These are phyloP conservation scores for Excoecaria agallocha DNA, from an alignment of 345 rosid genomes.

Conservation along the genomic window DNA sequence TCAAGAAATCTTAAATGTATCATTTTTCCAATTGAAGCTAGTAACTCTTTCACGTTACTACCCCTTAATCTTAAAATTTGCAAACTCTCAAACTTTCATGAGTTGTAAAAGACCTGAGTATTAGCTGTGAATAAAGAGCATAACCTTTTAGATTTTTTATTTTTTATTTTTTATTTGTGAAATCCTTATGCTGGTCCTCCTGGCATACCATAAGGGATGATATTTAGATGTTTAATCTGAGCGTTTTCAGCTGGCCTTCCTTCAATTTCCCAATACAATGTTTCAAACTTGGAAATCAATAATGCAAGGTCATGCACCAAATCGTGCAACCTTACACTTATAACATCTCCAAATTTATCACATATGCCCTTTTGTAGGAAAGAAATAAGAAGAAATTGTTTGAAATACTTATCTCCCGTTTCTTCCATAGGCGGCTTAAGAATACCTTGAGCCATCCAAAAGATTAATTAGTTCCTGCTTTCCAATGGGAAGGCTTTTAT, in stretches of 20 bases:
- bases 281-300: slow-evolving; percentile 14
- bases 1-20: slow-evolving; percentile 25
- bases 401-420: slow-evolving; percentile 21
- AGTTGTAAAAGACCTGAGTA: neutral
- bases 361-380: slow-evolving; percentile 22
- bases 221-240: neutral
- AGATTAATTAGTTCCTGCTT: neutral
- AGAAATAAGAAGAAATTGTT: slow-evolving; percentile 16
- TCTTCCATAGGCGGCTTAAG: neutral
- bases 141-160: neutral
- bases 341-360: slow-evolving; percentile 1
- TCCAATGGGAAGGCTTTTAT: neutral
- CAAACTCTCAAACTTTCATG: neutral
- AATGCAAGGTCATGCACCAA: slow-evolving; percentile 27
- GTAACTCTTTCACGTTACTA: neutral
- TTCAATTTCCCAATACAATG: neutral
- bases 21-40: slow-evolving; percentile 10
- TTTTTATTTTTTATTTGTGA: too few species aligned
- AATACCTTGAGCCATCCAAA: slow-evolving; percentile 18
- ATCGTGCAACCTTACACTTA: slow-evolving; percentile 29
- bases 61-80: too few species aligned
- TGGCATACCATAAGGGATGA: too few species aligned
- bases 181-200: too few species aligned
- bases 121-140: neutral
- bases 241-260: neutral